Evolutionary conservation across 2,329 filamentous ascomycete genomes (phyloP).

Genomic region (Paracamarosporium sp.): DNA sequence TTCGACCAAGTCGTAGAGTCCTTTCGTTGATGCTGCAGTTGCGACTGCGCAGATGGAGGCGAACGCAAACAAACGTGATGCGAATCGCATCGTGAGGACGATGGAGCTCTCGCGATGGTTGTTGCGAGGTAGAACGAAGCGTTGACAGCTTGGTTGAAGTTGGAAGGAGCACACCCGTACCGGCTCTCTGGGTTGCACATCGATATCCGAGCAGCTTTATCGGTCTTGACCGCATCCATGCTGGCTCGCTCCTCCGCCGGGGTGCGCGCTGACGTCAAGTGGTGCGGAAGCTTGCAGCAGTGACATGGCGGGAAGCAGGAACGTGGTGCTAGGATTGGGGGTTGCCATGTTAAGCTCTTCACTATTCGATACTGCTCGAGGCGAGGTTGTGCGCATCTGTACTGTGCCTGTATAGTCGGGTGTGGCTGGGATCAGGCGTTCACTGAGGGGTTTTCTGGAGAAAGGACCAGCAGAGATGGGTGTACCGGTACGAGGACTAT

Average conservation of each 20-base stretch:
- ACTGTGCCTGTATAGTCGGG: background rate
- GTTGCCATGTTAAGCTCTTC: too few relatives aligned
- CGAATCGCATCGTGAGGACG: slow-evolving; percentile 12
- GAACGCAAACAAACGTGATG: slow-evolving; percentile 5
- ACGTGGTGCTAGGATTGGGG: background rate
- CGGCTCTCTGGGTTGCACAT: slow-evolving; percentile 1
- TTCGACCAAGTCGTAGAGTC: slow-evolving; percentile 28
- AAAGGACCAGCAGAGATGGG: too few relatives aligned
- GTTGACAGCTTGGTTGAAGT: background rate
- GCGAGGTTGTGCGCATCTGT: too few relatives aligned
- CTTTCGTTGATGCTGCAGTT: slow-evolving; percentile 18
- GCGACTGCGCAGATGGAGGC: background rate
- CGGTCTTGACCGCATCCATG: slow-evolving; percentile 11
- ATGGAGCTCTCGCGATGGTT: slow-evolving; percentile 12
- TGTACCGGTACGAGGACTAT: too few relatives aligned
- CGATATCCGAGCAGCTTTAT: background rate
- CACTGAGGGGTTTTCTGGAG: background rate
- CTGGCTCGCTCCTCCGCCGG: background rate
- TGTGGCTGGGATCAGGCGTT: background rate
- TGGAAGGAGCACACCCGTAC: slow-evolving; percentile 6
- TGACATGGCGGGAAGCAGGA: background rate
- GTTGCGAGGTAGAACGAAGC: slow-evolving; percentile 1
- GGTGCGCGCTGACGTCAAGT: slow-evolving; percentile 25
- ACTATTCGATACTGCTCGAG: too few relatives aligned
- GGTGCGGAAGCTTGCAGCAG: slow-evolving; percentile 1